Evolutionary conservation across 2,329 filamentous ascomycete species (phyloP), one percentile per base, ranked within the genome.

Genomic region (Fusarium hainanense): DNA sequence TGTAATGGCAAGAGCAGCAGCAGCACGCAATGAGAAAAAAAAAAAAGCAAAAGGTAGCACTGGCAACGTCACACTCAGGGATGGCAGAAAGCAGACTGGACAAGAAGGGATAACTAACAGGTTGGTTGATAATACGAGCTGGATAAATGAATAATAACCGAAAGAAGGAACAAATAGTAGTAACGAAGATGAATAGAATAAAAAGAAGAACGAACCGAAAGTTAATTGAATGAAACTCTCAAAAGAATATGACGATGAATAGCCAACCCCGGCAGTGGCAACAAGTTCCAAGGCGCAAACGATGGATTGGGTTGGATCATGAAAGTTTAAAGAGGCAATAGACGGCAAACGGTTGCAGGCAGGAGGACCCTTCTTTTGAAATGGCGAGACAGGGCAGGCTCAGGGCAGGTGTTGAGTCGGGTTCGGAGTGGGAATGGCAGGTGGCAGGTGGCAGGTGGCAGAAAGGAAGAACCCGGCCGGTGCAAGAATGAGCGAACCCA

Each of bases 271-370:
- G 54, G 58, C 47, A 57, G 63, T 70, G 67, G 67, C 67, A 68
- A 70, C 20, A 37, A 47, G 47, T 70, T 68, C 54, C 67, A 68
- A 70, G 66, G 58, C 52, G 68, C 63, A 70, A 70, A 68, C 67
- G 49, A 57, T 42, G 14, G 42, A 44, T 44, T 21, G 42, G 49
- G 32, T 41, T 42, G 32, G 49, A 42, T 58, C 42, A 60, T 60
- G 67, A 54, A 67, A 67, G 50, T 58, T 44, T 48, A 48, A 55
- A 55, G 58, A 68, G 68, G 67, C 67, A 51, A 70, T 37, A 48
- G 28, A 54, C 23, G 34, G 48, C 63, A 49, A 66, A 66, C 68
- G 68, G 58, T 70, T 70, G 68, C 68, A 68, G 63, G 43, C 55
- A 63, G 59, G 58, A 63, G 54, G 54, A 57, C 54, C 60, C 58